These are phyloP conservation scores for Lactifluus volemus DNA, from an alignment of 768 basidiomycete species.

Conservation along the genomic window DNA sequence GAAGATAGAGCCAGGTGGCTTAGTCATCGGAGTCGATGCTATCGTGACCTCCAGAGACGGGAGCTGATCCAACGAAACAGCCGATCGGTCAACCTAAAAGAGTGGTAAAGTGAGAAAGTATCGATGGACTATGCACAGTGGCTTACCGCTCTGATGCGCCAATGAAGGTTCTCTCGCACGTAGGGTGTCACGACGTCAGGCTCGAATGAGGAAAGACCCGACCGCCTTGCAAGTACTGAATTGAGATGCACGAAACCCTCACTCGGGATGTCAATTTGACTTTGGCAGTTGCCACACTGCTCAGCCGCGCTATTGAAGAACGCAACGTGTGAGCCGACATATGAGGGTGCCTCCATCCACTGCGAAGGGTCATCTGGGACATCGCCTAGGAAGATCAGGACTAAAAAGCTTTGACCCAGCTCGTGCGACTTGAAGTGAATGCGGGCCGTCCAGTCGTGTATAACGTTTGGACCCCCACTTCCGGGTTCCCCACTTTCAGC, in stretches of 20 bases:
- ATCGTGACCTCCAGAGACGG: slow-evolving; percentile 15
- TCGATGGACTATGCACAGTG: background rate
- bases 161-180: slow-evolving; percentile 32
- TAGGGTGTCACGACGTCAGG: slow-evolving; percentile 35
- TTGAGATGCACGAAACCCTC: slow-evolving; percentile 42
- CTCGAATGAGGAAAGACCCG: slow-evolving; percentile 28
- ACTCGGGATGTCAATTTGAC: slow-evolving; percentile 23
- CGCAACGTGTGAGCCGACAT: slow-evolving; percentile 27
- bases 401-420: too few relatives aligned
- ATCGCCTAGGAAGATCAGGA: slow-evolving; percentile 36
- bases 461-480: too few relatives aligned
- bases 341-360: too few relatives aligned
- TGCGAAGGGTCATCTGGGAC: too few relatives aligned
- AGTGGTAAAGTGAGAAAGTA: background rate
- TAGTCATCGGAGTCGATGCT: background rate
- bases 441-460: too few relatives aligned
- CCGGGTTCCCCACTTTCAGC: background rate
- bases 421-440: too few relatives aligned
- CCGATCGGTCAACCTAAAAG: slow-evolving; percentile 3
- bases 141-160: slow-evolving; percentile 35
- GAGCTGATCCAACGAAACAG: background rate
- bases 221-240: slow-evolving; percentile 24
- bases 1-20: background rate
- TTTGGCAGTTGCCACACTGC: slow-evolving; percentile 35
- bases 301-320: slow-evolving; percentile 32